A percentile compares a stretch with the other conserved stretches of the same genome.
These are phyloP conservation scores for Pilasporangium apinafurcum DNA, from an alignment of 352 stramenopile genomes.

Conservation along the genomic window DNA sequence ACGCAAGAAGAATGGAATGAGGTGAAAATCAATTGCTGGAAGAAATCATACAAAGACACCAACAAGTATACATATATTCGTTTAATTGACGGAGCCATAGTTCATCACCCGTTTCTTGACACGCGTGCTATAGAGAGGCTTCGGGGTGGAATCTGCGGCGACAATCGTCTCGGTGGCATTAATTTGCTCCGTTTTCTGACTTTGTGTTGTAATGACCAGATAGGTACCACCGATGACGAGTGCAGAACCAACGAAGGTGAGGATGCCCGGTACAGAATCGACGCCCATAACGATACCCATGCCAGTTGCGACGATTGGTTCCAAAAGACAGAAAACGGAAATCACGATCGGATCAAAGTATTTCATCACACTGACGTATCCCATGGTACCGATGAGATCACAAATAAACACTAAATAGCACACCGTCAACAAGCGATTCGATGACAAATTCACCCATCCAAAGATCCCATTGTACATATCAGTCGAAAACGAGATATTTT, in stretches of 20 bases:
- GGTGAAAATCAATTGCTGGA: too few species aligned
- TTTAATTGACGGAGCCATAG: constrained; percentile 27
- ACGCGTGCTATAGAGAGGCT: constrained; percentile 55
- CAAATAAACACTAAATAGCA: constrained; percentile 84
- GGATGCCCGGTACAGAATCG: constrained; percentile 55
- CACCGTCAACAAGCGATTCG: constrained; percentile 58
- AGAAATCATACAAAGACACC: too few species aligned
- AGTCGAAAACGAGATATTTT: constrained; percentile 53
- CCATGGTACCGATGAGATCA: constrained; percentile 84
- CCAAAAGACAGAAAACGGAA: constrained; percentile 81
- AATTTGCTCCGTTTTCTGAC: constrained; percentile 71
- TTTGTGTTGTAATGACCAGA: constrained; percentile 72
- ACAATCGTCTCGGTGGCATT: too few species aligned
- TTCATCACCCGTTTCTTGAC: constrained; percentile 36
- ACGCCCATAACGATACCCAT: constrained; percentile 74
- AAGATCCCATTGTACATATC: constrained; percentile 70
- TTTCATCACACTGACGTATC: constrained; percentile 90
- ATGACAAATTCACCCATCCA: constrained; percentile 64
- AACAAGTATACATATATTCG: too few species aligned
- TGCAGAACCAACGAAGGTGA: constrained; percentile 65
- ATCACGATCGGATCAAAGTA: constrained; percentile 91
- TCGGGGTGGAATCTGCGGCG: constrained; percentile 31
- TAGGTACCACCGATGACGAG: constrained; percentile 77
- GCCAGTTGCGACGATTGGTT: constrained; percentile 79
- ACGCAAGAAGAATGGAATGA: too few species aligned